Base-by-base conservation (phyloP, 1,284 basidiomycete genomes). In the Austroboletus novae-zelandiae region DNA sequence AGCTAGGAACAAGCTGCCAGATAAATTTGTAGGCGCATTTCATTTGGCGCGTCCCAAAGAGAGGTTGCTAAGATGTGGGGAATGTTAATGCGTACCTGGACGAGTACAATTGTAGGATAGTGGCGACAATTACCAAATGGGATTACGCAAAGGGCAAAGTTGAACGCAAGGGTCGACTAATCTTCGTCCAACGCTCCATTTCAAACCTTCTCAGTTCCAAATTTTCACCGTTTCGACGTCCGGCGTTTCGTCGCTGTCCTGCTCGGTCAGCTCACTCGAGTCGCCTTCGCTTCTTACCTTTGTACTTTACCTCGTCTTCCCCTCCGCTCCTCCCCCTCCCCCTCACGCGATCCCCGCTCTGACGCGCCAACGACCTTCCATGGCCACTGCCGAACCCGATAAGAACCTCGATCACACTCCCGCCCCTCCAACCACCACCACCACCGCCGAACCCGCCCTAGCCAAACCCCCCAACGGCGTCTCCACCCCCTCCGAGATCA, bases 321-420 rank as follows among this genome's bases (percentile, higher is more conserved):
- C 34, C 31, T 48, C 30, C 9, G 13, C 35, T 32, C 47, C 20
- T 44, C 50, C 40, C 47, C 29, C 32, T 34, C 15, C 41, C 50
- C 40, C 40, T 15, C 40, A 13, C 56, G 40, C 54, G 59, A 59
- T 59, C 44, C 50, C 17, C 45, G 30, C 45, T 0, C 10, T 27
- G 41, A 48, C 50, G 32, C 54, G 39, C 42, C 34, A 50, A 53
- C 54, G 3, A 52, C 46, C 18, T 46, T 35, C 42, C 45, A 66
- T 66, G 68, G 47, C 56, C 47, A 54, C 52, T 55, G 45, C 31
- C 50, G 61, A 57, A 48, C 42, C 39, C 40, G 65, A 69, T 67
- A 64, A 51, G 53, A 30, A 42, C 39, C 52, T 55, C 44, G 65
- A 68, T 68, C 63, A 52, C 27, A 35, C 50, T 15, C 27, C 36